These are phyloP conservation scores for Chrysosphaeria jannelii DNA, from an alignment of 2,329 filamentous ascomycete species.

Conservation along the genomic window DNA sequence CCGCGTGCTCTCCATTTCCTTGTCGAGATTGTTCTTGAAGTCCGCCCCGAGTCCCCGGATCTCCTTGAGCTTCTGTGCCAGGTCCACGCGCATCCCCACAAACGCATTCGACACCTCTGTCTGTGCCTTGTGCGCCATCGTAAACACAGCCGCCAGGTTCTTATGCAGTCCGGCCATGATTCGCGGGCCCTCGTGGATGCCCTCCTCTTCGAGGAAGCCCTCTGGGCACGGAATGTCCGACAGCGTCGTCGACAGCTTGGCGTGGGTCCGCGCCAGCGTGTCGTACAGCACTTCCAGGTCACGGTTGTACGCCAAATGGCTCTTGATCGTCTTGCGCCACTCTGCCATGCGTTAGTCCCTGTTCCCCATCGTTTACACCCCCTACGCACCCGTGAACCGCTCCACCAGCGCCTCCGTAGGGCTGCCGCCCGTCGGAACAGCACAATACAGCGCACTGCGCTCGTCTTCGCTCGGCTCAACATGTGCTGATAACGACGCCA, in stretches of 20 bases:
- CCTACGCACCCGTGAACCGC: constrained; percentile 42
- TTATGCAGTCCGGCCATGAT: constrained; percentile 63
- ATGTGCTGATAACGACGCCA: no score
- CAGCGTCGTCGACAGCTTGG: constrained; percentile 59
- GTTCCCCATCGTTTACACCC: no score
- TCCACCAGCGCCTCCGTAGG: constrained; percentile 70
- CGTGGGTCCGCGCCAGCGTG: constrained; percentile 46
- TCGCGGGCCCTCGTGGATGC: constrained; percentile 63
- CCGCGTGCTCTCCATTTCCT: constrained; percentile 66
- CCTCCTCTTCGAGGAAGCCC: constrained; percentile 48
- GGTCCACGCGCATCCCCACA: constrained; percentile 57
- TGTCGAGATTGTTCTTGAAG: constrained; percentile 90
- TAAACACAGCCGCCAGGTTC: constrained; percentile 46
- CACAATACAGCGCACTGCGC: constrained; percentile 43
- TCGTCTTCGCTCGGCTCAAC: no score
- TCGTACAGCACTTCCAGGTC: constrained; percentile 82
- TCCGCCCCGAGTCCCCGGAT: constrained; percentile 82
- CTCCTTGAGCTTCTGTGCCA: constrained; percentile 93
- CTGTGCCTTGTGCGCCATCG: constrained; percentile 74
- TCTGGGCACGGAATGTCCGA: constrained; percentile 51
- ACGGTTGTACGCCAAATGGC: constrained; percentile 76
- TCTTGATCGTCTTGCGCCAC: constrained; percentile 87
- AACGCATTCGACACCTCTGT: constrained; percentile 72
- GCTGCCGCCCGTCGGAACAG: constrained; percentile 60
- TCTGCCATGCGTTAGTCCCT: constrained; percentile 20